Percentiles rank a stretch among this genome's conserved stretches.
Evolutionary conservation across 176 grass and related monocot species (phyloP).

Genomic region (Alopecurus myosuroides): DNA sequence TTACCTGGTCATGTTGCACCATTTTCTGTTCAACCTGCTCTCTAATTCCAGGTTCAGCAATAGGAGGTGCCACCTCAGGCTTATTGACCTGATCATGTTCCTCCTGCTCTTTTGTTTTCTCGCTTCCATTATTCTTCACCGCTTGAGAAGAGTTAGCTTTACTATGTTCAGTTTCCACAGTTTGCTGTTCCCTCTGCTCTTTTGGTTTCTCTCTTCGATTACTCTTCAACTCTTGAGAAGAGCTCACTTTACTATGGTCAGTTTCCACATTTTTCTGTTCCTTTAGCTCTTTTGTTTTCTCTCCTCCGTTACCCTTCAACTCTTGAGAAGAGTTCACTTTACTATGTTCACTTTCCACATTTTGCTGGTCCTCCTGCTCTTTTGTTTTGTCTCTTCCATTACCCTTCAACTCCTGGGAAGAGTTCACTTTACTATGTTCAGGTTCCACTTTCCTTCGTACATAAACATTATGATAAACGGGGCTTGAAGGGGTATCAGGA

Average conservation of each 20-base stretch:
- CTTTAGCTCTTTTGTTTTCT: slow-evolving; percentile 33
- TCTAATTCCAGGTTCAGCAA: slow-evolving; percentile 3
- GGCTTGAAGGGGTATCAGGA: slow-evolving; percentile 44
- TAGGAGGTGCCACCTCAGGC: slow-evolving; percentile 15
- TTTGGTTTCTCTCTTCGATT: slow-evolving; percentile 21
- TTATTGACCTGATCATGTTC: slow-evolving; percentile 25
- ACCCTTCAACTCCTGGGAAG: slow-evolving; percentile 47
- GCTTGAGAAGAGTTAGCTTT: slow-evolving; percentile 41
- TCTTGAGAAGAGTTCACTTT: slow-evolving; percentile 48
- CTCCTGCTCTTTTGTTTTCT: slow-evolving; percentile 8
- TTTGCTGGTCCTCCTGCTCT: slow-evolving; percentile 26
- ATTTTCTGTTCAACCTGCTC: not conserved
- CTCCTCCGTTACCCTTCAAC: slow-evolving; percentile 32
- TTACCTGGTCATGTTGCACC: slow-evolving; percentile 25
- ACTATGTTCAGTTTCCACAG: slow-evolving; percentile 43
- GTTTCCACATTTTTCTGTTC: slow-evolving; percentile 38
- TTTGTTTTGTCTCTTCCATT: slow-evolving; percentile 30
- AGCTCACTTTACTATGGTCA: slow-evolving; percentile 45
- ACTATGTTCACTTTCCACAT: slow-evolving; percentile 50
- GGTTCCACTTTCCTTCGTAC: slow-evolving; percentile 65
- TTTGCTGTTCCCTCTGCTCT: slow-evolving; percentile 25
- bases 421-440: slow-evolving; percentile 51
- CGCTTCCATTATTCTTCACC: slow-evolving; percentile 27
- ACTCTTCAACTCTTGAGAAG: slow-evolving; percentile 44
- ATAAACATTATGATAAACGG: slow-evolving; percentile 66